Evolutionary conservation across 257 asterid species (phyloP).

Genomic region (Solanum piurae): DNA sequence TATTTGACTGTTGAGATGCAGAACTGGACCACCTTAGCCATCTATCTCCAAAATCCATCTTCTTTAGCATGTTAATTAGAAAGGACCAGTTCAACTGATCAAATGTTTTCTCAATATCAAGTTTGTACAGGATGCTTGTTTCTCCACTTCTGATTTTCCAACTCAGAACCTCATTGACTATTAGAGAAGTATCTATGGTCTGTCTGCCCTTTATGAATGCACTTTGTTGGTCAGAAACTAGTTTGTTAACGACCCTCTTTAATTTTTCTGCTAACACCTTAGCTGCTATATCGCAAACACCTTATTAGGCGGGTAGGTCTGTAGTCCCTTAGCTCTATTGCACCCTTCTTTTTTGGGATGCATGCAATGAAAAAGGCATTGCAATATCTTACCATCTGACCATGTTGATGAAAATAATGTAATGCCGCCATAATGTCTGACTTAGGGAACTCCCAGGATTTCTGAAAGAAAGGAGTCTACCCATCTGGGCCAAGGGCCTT

Average conservation of each 20-base stretch:
- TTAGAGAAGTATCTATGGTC: not conserved
- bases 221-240: not conserved
- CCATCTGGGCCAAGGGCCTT: not conserved
- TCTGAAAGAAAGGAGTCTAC: not conserved
- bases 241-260: not conserved
- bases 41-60: not conserved
- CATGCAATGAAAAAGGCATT: not conserved
- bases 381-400: not conserved
- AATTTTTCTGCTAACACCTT: not conserved
- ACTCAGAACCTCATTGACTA: not conserved
- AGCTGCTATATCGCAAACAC: not conserved
- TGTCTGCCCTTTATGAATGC: not conserved
- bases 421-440: not conserved
- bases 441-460: not conserved
- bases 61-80: not conserved
- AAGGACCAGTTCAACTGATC: not conserved
- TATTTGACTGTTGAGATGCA: not conserved
- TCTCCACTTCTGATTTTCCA: not conserved
- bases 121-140: not conserved
- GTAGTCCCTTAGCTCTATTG: not conserved
- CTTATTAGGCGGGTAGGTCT: not conserved
- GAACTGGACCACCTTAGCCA: not conserved
- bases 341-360: not conserved
- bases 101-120: not conserved
- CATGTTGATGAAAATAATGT: not conserved